Base-by-base conservation (phyloP, 2,329 filamentous ascomycete genomes). In the Achaetomium macrosporum region DNA sequence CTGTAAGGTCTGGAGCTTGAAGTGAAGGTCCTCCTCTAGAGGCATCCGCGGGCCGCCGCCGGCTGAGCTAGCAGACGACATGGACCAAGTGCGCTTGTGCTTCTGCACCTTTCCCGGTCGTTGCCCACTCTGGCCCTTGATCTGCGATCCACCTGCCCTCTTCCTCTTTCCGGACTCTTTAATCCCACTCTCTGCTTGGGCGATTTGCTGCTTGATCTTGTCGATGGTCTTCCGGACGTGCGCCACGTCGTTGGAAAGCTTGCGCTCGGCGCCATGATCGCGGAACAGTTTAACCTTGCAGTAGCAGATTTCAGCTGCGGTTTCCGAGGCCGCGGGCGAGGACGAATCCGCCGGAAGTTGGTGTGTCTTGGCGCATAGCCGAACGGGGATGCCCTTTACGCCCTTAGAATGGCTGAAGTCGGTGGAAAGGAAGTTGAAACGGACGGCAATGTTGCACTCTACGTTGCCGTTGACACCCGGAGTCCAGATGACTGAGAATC, bases 321-420 rank as follows among this genome's bases (percentile, higher is more conserved):
- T 69, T 8, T 76, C 75, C 9, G 70, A 65, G 1, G 75, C 68
- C 5, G 73, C 71, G 13, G 71, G 47, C 11, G 74, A 73, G 1
- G 77, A 75, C 9, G 76, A 71, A 25, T 78, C 77, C 15, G 76
- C 71, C 0, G 78, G 71, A 1, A 92, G 55, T 11, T 84, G 70
- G 58, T 87, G 86, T 0, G 93, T 97, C 71, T 97, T 97, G 13
- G 91, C 84, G 68, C 92, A 97, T 0, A 97, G 78, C 51, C 93
- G 78, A 5, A 99, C 91, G 0, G 93, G 92, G 59, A 97, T 96
- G 35, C 93, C 93, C 71, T 97, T 99, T 45, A 99, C 93, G 42
- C 93, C 93, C 66, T 99, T 99, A 10, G 93, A 97, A 66, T 97
- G 93, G 68, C 92, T 97, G 67, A 97, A 99, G 67, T 99, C 93